Conservation (phyloP, 1,139 yeast species). For the Kurtzmaniella quercitrusa region DNA sequence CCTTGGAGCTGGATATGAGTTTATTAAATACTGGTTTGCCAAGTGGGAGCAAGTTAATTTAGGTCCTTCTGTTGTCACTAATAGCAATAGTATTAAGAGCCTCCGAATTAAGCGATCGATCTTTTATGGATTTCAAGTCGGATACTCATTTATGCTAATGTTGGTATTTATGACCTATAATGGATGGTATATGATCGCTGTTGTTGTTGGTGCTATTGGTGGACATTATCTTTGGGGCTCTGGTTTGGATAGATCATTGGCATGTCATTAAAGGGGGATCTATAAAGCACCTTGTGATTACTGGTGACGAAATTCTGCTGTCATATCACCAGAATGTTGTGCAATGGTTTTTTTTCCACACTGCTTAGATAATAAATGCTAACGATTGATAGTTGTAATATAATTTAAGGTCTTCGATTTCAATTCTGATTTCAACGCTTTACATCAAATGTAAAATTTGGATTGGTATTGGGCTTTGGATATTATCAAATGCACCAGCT, state of each 20-base stretch:
- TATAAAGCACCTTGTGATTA: no score
- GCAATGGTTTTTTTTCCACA: no score
- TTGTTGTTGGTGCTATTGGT: slow-evolving; percentile 61
- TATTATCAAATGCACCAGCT: no score
- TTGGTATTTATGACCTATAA: slow-evolving; percentile 80
- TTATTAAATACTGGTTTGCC: slow-evolving; percentile 34
- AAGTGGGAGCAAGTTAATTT: slow-evolving; percentile 24
- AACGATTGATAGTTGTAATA: no score
- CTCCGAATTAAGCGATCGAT: slow-evolving; percentile 32
- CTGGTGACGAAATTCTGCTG: not conserved
- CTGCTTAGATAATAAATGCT: no score
- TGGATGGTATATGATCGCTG: slow-evolving; percentile 78
- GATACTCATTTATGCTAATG: slow-evolving; percentile 75
- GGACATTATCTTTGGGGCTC: slow-evolving; percentile 64
- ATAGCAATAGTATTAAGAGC: slow-evolving; percentile 12
- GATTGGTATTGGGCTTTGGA: no score
- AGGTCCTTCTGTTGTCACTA: slow-evolving; percentile 13
- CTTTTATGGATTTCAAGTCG: slow-evolving; percentile 68
- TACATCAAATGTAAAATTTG: no score
- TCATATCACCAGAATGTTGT: no score
- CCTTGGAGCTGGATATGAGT: slow-evolving; percentile 61
- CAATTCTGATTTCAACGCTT: no score
- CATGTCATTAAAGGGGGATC: slow-evolving; percentile 49
- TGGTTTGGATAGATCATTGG: slow-evolving; percentile 28
- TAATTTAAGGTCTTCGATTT: no score